Base-by-base conservation (phyloP, 2,329 filamentous ascomycete genomes). In the Colletotrichum navitas region DNA sequence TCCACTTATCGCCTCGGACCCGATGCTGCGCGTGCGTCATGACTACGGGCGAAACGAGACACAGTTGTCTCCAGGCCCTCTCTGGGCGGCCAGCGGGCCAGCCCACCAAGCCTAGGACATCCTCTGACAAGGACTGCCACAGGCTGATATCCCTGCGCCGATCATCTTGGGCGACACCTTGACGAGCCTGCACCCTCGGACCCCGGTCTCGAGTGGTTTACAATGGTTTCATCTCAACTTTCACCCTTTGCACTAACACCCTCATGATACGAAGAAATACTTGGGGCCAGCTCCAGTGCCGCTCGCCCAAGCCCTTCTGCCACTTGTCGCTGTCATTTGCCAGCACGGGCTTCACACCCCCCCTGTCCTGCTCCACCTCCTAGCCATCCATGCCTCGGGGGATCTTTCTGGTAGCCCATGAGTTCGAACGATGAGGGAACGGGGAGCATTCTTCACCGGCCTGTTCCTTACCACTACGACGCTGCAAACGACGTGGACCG, bases 261-360 rank as follows among this genome's bases (percentile, higher is more conserved):
- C 55, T 64, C 29, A 58, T 66, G 67, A 72, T 66, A 72, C 70
- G 70, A 60, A 59, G 18, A 63, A 61, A 61, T 51, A 63, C 68
- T 71, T 51, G 64, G 58, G 58, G 58, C 58, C 51, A 59, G 39
- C 60, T 61, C 65, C 65, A 64, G 54, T 54, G 60, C 65, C 65
- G 52, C 70, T 71, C 49, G 36, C 29, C 61, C 26, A 32, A 65
- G 61, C 67, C 60, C 39, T 39, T 32, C 47, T 71, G 61, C 61
- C 70, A 70, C 55, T 49, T 65, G 79, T 82, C 54, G 65, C 59
- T 72, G 69, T 69, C 65, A 64, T 69, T 69, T 72, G 65, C 65
- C 69, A 64, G 65, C 68, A 58, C 64, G 58, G 67, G 43, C 59
- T 64, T 47, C 47, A 54, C 68, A 60, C 43, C 68, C 51, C 14